Base-by-base conservation (phyloP, 2,329 filamentous ascomycete genomes). In the Thelonectria blattea region DNA sequence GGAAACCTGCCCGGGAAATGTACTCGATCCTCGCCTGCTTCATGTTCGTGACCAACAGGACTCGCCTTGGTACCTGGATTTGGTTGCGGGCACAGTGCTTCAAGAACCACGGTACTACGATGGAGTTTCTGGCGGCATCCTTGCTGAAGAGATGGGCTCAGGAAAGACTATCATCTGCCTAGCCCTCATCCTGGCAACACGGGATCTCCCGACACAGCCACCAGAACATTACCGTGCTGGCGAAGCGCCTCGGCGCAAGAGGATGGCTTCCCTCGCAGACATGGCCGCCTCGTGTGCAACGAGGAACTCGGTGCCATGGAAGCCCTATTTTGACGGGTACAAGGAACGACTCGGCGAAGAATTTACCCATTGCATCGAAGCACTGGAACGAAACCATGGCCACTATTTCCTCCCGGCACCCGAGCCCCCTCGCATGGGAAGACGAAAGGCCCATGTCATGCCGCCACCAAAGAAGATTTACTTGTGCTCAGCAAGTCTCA, bases 161-260 rank as follows among this genome's bases (percentile, higher is more conserved):
- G 93, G 94, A 0, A 98, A 97, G 78, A 97, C 94, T 0, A 77
- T 97, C 24, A 96, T 97, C 11, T 94, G 91, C 64, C 78, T 98
- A 17, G 83, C 89, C 7, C 78, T 92, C 2, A 88, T 97, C 41
- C 79, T 96, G 24, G 88, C 92, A 3, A 96, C 92, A 0, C 87
- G 85, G 67, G 81, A 88, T 32, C 84, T 93, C 62, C 84, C 88
- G 11, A 85, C 91, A 5, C 77, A 81, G 17, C 84, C 90, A 3
- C 89, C 93, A 2, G 82, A 87, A 3, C 73, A 88, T 54, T 85
- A 89, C 70, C 78, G 83, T 66, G 45, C 70, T 59, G 63, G 74
- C 58, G 70, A 80, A 51, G 66, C 76, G 42, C 79, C 71, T 48
- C 76, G 68, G 65, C 79, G 66, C 48, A 80, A 49, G 0, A 79